Evolutionary conservation across 2,329 filamentous ascomycete genomes (phyloP).

Genomic region (Cladosporium sp.): DNA sequence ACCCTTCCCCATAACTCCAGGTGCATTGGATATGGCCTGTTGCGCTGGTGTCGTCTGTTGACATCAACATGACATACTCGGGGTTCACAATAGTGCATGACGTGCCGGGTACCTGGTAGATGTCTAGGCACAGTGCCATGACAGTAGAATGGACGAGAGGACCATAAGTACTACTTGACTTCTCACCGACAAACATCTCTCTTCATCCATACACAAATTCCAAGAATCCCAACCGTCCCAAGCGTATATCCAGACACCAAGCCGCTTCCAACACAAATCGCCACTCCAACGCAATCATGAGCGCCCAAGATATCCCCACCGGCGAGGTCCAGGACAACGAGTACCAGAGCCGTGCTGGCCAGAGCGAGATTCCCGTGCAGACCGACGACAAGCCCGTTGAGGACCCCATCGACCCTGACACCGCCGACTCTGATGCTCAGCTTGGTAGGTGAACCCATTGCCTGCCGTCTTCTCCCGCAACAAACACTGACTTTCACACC

Average conservation of each 20-base stretch:
- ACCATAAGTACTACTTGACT: conserved; percentile 8
- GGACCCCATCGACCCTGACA: conserved; percentile 45
- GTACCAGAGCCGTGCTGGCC: conserved; percentile 50
- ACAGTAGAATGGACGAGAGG: background rate
- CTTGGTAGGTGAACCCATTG: conserved; percentile 40
- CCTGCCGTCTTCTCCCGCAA: background rate
- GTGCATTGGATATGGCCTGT: background rate
- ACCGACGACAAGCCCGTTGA: conserved; percentile 49
- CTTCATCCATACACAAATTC: background rate
- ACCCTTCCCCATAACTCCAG: conserved; percentile 5
- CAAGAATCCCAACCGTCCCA: background rate
- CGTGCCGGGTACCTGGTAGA: conserved; percentile 4
- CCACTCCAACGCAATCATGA: conserved; percentile 10
- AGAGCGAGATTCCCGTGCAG: conserved; percentile 51
- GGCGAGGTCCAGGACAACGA: conserved; percentile 44
- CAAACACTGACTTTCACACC: background rate
- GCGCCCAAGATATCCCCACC: conserved; percentile 31
- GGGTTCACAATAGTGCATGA: conserved; percentile 7
- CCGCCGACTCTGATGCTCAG: conserved; percentile 49
- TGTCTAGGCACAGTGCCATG: background rate
- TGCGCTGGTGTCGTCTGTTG: conserved; percentile 6
- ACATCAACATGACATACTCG: conserved; percentile 21
- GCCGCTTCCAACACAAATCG: background rate
- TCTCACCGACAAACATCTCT: background rate
- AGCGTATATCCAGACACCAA: background rate